Evolutionary conservation across 139 green algal species (phyloP).

Genomic region (Haematococcus lacustris): DNA sequence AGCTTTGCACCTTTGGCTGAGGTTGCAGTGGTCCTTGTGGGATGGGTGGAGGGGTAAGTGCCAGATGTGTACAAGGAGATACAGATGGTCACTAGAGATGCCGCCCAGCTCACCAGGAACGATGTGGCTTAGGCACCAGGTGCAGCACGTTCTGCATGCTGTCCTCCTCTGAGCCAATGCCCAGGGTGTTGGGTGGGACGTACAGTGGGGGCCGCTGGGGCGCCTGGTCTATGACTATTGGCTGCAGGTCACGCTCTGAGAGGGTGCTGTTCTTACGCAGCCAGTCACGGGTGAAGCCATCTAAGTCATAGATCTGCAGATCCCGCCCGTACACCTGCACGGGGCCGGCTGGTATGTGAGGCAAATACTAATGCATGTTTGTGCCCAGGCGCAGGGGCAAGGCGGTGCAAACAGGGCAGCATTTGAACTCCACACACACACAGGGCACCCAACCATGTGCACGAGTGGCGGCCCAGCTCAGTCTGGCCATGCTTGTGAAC

Average conservation of each 20-base stretch:
- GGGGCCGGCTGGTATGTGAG: background rate
- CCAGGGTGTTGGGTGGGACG: constrained; percentile 15
- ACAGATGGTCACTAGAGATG: too few relatives aligned
- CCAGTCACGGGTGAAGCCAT: constrained; percentile 65
- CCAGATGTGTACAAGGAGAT: too few relatives aligned
- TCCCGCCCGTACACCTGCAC: constrained; percentile 53
- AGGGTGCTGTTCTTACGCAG: constrained; percentile 9
- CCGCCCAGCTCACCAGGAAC: too few relatives aligned
- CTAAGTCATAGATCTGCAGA: constrained; percentile 68
- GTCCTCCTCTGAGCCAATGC: constrained; percentile 43
- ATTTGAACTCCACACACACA: too few relatives aligned
- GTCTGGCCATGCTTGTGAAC: too few relatives aligned
- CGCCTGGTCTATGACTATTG: constrained; percentile 21
- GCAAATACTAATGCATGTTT: background rate
- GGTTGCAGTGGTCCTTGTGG: too few relatives aligned
- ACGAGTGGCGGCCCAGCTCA: too few relatives aligned
- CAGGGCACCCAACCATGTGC: too few relatives aligned
- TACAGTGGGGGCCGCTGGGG: constrained; percentile 21
- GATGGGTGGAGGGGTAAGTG: too few relatives aligned
- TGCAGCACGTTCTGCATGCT: constrained; percentile 34
- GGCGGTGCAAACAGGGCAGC: too few relatives aligned
- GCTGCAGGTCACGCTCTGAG: background rate
- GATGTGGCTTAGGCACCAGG: constrained; percentile 28
- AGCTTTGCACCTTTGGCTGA: too few relatives aligned
- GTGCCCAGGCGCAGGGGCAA: too few relatives aligned